Base-by-base conservation (phyloP, 2,329 filamentous ascomycete species). In the Fusarium pseudograminearum region DNA sequence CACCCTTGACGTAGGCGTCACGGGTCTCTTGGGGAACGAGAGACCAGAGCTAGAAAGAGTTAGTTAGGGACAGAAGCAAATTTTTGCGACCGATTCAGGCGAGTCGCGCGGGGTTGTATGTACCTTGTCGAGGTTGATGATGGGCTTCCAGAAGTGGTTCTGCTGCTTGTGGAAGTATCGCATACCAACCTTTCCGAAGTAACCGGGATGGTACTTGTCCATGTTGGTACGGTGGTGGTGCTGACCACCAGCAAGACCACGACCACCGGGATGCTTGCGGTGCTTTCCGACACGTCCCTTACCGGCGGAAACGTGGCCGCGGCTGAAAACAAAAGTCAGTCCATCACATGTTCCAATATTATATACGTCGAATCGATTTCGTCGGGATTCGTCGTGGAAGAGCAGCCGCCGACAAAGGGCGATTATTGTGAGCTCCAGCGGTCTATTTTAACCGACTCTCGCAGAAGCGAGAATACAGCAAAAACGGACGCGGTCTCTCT, bases 281-380 rank as follows among this genome's bases (percentile, higher is more conserved):
- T 98, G 94, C 92, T 98, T 98, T 84, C 96, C 96, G 83, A 98
- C 85, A 90, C 95, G 95, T 88, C 96, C 95, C 85, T 98, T 91
- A 89, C 96, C 96, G 89, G 94, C 93, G 81, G 93, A 97, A 83
- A 99, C 96, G 87, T 99, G 93, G 85, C 95, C 95, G 88, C 95
- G 94, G 88, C 91, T 94, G 81, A 78, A 56, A 72, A 74, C 42
- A 67, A 66, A 73, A 70, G 74, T 76, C 69, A 75, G 73, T 67
- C 65, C 65, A 73, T 75, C 53, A 65, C 59, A 51, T 54, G 58
- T 63, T 58, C 61, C 48, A 52, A 52, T 24, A 36, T 31, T n/a
- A 14, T 65, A 38, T 65, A 54, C 44, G 41, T 59, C 28, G 24
- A 20, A 24, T 62, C 38, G 52, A 26, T 48, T 33, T 45, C 36